Evolutionary conservation across 805 yeast species (phyloP).

Genomic region (Pichia scutulata): DNA sequence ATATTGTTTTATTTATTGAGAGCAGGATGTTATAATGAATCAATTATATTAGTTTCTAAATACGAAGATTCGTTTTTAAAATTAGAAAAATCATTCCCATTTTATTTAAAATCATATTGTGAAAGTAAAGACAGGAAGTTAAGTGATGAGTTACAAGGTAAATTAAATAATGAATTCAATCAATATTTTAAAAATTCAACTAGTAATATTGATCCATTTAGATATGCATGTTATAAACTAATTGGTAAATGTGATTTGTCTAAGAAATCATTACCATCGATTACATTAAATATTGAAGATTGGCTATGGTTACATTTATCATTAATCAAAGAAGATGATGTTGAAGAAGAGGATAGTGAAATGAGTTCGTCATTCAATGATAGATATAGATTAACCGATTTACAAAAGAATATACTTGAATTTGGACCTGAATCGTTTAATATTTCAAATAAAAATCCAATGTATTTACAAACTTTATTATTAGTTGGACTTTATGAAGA

Average conservation of each 20-base stretch:
- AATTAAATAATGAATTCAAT: constrained; percentile 72
- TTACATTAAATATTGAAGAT: constrained; percentile 77
- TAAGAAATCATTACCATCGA: constrained; percentile 57
- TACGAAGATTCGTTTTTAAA: constrained; percentile 71
- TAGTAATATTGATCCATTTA: constrained; percentile 77
- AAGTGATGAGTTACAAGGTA: constrained; percentile 58
- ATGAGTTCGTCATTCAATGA: constrained; percentile 47
- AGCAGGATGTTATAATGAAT: constrained; percentile 76
- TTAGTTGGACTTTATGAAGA: constrained; percentile 75
- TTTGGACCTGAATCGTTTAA: constrained; percentile 71
- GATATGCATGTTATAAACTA: constrained; percentile 83
- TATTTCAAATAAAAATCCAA: constrained; percentile 53
- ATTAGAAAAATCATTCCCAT: constrained; percentile 76
- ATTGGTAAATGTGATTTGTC: constrained; percentile 83
- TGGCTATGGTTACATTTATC: constrained; percentile 94
- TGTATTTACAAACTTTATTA: constrained; percentile 67
- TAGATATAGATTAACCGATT: constrained; percentile 61
- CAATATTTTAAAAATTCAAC: constrained; percentile 62
- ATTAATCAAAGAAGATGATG: constrained; percentile 52
- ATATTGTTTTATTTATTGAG: constrained; percentile 75
- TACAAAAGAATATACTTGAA: constrained; percentile 62
- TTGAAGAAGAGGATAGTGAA: constrained; percentile 23
- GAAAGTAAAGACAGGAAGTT: constrained; percentile 46
- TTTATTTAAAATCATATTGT: constrained; percentile 66
- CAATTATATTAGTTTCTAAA: constrained; percentile 55